phyloP scores from a whole-genome alignment of 2,329 filamentous ascomycete species.

The Colletotrichum camelliae region DNA sequence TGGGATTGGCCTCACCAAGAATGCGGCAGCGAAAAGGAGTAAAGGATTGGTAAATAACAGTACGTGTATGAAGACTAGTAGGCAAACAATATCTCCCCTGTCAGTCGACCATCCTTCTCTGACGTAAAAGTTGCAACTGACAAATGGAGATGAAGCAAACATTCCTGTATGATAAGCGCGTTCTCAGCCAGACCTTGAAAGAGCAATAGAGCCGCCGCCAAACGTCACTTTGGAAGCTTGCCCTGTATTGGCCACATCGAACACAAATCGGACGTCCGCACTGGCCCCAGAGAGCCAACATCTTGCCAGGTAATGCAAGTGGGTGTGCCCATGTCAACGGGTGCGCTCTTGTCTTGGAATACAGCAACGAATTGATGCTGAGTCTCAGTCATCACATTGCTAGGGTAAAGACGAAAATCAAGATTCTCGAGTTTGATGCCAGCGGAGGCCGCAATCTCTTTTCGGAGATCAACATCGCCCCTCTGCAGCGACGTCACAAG shows the following conservation, averaged over 20 bases:
- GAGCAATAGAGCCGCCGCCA: not conserved
- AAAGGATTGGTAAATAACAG: not conserved
- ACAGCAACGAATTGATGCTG: constrained; percentile 33
- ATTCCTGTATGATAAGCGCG: not conserved
- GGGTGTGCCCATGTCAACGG: constrained; percentile 35
- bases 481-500: constrained; percentile 25
- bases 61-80: not conserved
- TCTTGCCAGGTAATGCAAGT: constrained; percentile 36
- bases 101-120: not conserved
- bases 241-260: not conserved
- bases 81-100: not conserved
- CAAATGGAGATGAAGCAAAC: not conserved
- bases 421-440: constrained; percentile 25
- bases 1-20: not conserved
- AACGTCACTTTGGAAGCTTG: not conserved
- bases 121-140: not conserved
- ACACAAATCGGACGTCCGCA: not conserved
- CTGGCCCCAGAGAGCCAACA: not conserved
- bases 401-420: constrained; percentile 35
- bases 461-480: constrained; percentile 22
- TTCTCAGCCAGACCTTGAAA: not conserved
- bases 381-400: constrained; percentile 26
- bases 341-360: constrained; percentile 34
- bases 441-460: constrained; percentile 22
- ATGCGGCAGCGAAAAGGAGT: not conserved